phyloP scores from a whole-genome alignment of 2,329 filamentous ascomycete genomes.

The Fusarium devonianum region DNA sequence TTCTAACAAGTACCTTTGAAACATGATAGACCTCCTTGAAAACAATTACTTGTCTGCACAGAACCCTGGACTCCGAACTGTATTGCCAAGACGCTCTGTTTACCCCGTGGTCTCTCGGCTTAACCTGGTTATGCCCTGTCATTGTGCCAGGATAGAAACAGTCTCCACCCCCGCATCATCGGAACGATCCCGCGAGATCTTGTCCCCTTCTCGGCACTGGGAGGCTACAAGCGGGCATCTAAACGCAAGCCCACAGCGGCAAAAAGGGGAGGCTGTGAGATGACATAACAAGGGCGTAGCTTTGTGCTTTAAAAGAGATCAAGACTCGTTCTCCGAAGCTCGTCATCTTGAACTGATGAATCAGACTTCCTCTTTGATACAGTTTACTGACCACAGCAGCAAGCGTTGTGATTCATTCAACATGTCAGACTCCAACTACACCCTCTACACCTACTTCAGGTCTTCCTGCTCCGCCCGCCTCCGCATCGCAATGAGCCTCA shows the following conservation, averaged over 20 bases:
- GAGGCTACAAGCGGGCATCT: slow-evolving; percentile 26
- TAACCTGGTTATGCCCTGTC: too few relatives aligned
- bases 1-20: too few relatives aligned
- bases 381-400: neutral
- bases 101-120: too few relatives aligned
- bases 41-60: too few relatives aligned
- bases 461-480: slow-evolving; percentile 69
- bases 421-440: slow-evolving; percentile 43
- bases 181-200: slow-evolving; percentile 17
- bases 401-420: neutral
- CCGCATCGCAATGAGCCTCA: slow-evolving; percentile 65
- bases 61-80: too few relatives aligned
- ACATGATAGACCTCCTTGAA: too few relatives aligned
- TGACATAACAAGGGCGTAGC: slow-evolving; percentile 34
- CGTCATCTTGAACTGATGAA: too few relatives aligned
- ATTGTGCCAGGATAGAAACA: too few relatives aligned
- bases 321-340: neutral
- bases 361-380: too few relatives aligned
- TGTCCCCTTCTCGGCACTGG: slow-evolving; percentile 21
- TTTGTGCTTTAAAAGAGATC: neutral
- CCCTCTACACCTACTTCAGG: slow-evolving; percentile 66
- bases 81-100: too few relatives aligned
- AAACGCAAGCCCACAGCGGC: neutral
- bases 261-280: too few relatives aligned
- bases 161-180: slow-evolving; percentile 18